phyloP scores from a whole-genome alignment of 2,329 filamentous ascomycete genomes.

The Nemania sp. region DNA sequence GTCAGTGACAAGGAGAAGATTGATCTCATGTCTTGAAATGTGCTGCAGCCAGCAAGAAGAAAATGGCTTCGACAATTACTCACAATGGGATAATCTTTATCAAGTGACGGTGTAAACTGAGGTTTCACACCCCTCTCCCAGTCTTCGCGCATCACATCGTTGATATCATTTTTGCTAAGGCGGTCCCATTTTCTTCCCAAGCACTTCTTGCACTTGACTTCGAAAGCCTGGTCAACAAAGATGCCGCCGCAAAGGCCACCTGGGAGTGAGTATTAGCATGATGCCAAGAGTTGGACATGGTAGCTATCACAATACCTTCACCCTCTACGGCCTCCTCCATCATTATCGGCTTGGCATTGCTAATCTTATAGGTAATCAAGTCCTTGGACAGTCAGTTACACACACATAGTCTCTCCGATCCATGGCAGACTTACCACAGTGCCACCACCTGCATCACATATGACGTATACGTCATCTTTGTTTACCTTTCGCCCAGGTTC shows the following conservation, averaged over 20 bases:
- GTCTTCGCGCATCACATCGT: constrained; percentile 7
- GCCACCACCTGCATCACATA: constrained; percentile 36
- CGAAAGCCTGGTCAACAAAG: constrained; percentile 13
- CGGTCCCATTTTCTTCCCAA: background rate
- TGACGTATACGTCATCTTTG: constrained; percentile 22
- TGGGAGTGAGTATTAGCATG: background rate
- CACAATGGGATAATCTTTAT: constrained; percentile 1
- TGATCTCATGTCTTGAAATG: too few relatives aligned
- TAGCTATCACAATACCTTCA: background rate
- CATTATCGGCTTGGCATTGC: background rate
- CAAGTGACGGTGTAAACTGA: background rate
- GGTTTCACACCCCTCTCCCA: constrained; percentile 7
- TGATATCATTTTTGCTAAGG: background rate
- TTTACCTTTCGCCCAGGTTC: constrained; percentile 7
- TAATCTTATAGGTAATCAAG: constrained; percentile 27
- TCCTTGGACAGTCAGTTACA: constrained; percentile 10
- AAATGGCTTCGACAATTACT: too few relatives aligned
- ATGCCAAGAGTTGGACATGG: background rate
- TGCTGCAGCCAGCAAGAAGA: too few relatives aligned
- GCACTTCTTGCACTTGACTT: constrained; percentile 2
- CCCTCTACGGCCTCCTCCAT: constrained; percentile 9
- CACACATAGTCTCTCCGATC: background rate
- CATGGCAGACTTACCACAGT: constrained; percentile 27
- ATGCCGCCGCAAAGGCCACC: constrained; percentile 13
- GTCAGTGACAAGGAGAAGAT: too few relatives aligned